These are phyloP conservation scores for Albophoma yamanashiensis DNA, from an alignment of 2,329 filamentous ascomycete species.

Conservation along the genomic window DNA sequence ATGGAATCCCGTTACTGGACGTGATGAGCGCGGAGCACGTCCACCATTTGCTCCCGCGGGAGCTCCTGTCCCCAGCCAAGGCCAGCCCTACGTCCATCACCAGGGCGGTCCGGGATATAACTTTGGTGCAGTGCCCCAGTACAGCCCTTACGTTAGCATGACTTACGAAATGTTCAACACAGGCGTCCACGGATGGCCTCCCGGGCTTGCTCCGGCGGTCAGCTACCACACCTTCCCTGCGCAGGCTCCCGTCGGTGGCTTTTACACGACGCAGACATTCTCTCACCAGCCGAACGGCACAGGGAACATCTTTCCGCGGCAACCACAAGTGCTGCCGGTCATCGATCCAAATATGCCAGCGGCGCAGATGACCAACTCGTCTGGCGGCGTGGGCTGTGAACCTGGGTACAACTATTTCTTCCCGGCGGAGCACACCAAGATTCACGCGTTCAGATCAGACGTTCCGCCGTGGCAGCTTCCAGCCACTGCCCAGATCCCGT, in stretches of 20 bases:
- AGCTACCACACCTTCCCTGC: neutral
- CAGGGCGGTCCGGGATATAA: constrained; percentile 23
- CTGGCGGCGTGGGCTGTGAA: constrained; percentile 47
- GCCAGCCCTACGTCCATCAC: constrained; percentile 27
- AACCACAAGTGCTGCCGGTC: constrained; percentile 29
- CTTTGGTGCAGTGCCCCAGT: constrained; percentile 14
- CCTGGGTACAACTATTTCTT: constrained; percentile 56
- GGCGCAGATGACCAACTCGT: constrained; percentile 44
- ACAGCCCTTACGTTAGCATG: constrained; percentile 10
- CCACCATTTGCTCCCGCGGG: constrained; percentile 22
- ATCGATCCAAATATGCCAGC: constrained; percentile 37
- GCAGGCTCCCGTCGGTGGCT: constrained; percentile 10
- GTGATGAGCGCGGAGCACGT: constrained; percentile 20
- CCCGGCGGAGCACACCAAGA: constrained; percentile 43
- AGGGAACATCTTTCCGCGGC: constrained; percentile 22
- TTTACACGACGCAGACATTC: constrained; percentile 14
- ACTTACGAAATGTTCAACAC: constrained; percentile 14
- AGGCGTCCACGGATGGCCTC: constrained; percentile 6
- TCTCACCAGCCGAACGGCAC: constrained; percentile 27
- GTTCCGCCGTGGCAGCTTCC: constrained; percentile 43
- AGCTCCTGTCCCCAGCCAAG: constrained; percentile 20
- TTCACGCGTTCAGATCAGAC: constrained; percentile 44
- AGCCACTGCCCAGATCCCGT: constrained; percentile 28
- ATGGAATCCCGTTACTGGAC: constrained; percentile 28
- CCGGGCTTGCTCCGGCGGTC: neutral